phyloP scores from a whole-genome alignment of 164 flowering plant species.

The Malania oleifera region DNA sequence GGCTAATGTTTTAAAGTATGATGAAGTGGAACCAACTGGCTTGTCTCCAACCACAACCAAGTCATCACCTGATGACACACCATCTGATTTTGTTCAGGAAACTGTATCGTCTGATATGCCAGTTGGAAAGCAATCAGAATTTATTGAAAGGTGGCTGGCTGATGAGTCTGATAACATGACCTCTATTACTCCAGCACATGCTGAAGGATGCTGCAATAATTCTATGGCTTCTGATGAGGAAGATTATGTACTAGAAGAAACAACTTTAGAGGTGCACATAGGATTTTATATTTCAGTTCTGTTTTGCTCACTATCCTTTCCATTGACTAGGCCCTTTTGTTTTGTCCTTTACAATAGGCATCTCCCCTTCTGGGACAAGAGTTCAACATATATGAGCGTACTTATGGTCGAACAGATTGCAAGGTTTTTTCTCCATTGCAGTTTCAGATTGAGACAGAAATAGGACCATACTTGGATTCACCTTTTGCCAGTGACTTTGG shows the following conservation, averaged over 20 bases:
- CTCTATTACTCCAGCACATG: slow-evolving; percentile 11
- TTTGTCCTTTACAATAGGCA: slow-evolving; percentile 11
- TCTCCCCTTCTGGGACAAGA: slow-evolving; percentile 8
- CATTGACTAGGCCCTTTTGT: not conserved
- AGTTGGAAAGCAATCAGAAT: slow-evolving; percentile 19
- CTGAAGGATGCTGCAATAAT: slow-evolving; percentile 21
- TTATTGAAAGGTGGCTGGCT: slow-evolving; percentile 20
- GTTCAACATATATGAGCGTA: slow-evolving; percentile 5
- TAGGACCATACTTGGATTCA: slow-evolving; percentile 19
- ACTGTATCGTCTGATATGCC: slow-evolving; percentile 10
- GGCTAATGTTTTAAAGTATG: slow-evolving; percentile 22
- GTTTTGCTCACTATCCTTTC: not conserved
- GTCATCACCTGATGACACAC: slow-evolving; percentile 30
- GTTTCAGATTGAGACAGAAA: slow-evolving; percentile 7
- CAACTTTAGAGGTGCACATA: slow-evolving; percentile 17
- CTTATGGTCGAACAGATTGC: slow-evolving; percentile 14
- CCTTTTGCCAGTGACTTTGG: slow-evolving; percentile 39
- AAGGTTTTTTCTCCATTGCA: slow-evolving; percentile 17
- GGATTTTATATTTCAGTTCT: not conserved
- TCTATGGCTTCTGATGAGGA: slow-evolving; percentile 26
- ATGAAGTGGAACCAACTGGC: slow-evolving; percentile 28
- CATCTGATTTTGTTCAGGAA: slow-evolving; percentile 30
- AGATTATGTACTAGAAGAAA: slow-evolving; percentile 21
- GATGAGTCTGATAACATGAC: slow-evolving; percentile 17
- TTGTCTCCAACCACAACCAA: slow-evolving; percentile 24